Evolutionary conservation across 306 rosid genomes (phyloP).

Genomic region (Acacia melanoxylon): DNA sequence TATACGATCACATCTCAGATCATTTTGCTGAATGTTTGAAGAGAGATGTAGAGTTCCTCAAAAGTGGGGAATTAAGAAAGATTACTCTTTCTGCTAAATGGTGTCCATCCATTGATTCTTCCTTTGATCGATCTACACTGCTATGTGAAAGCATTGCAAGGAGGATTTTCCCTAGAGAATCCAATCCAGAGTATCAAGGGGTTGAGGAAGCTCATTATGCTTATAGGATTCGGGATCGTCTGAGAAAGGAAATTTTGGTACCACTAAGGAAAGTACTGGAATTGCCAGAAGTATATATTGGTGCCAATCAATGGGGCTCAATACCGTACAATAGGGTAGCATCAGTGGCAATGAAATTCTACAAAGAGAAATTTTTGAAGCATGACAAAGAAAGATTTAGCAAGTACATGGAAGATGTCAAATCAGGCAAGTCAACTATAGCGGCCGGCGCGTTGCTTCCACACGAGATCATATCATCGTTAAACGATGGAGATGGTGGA

Average conservation of each 20-base stretch:
- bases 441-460: constrained; percentile 74
- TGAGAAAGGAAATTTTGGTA: constrained; percentile 67
- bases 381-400: constrained; percentile 54
- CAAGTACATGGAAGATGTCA: constrained; percentile 50
- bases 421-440: constrained; percentile 32
- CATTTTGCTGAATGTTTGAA: constrained; percentile 55
- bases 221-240: constrained; percentile 63
- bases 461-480: constrained; percentile 42
- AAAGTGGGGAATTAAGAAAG: constrained; percentile 21
- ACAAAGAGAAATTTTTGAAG: constrained; percentile 51
- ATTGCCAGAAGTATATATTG: constrained; percentile 71
- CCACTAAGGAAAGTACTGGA: constrained; percentile 62
- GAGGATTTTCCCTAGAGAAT: constrained; percentile 55
- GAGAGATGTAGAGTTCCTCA: constrained; percentile 48
- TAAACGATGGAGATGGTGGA: constrained; percentile 29
- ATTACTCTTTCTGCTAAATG: constrained; percentile 75
- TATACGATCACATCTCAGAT: constrained; percentile 55
- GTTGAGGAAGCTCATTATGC: constrained; percentile 72
- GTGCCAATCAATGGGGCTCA: constrained; percentile 54
- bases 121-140: constrained; percentile 57
- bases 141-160: constrained; percentile 48
- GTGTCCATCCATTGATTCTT: constrained; percentile 79
- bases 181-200: constrained; percentile 49
- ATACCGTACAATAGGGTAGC: constrained; percentile 67
- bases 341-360: constrained; percentile 62